Base-by-base conservation (phyloP, 805 yeast species). In the Huiozyma naganishii region DNA sequence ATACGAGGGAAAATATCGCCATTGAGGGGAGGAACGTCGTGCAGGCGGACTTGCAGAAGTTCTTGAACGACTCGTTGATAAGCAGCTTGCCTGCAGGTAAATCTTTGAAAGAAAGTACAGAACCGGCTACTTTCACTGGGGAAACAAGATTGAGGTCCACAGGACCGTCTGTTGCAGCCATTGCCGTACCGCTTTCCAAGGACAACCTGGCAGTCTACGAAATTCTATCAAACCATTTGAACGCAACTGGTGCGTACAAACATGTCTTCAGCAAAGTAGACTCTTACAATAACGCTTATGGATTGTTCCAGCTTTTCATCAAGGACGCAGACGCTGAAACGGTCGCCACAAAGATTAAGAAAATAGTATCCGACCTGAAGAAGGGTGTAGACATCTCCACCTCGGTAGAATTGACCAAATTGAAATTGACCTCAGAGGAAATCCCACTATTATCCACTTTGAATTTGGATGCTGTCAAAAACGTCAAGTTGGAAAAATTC, bases 241-340 rank as follows among this genome's bases (percentile, higher is more conserved):
- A 73, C 40, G 65, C 79, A 46, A 74, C 83, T 64, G 74, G 83
- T 65, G 73, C 73, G 46, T 72, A 23, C 23, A 5, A 28, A 13
- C 76, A 47, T 58, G 64, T 41, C 62, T 80, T 37, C 72, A 79
- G 44, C 70, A 76, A 51, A 67, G 69, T 83, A 56, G 68, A 71
- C 62, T 70, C 76, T 61, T 88, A 83, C 75, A 71, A 78, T 52
- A 88, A 81, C 61, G 85, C 88, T 47, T 83, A 90, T 45, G 85
- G 90, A 45, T 74, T 92, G 58, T 83, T 92, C 70, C 76, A 82
- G 54, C 71, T 87, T 45, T 67, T 77, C 44, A 80, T 82, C 49
- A 59, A 77, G 49, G 84, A 83, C 52, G 60, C 72, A 33, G 68
- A 73, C 51, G 76, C 88, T 47, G 62, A 74, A 33, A 68, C 67